These are phyloP conservation scores for Penicillium taxi DNA, from an alignment of 495 filamentous ascomycete genomes.

Conservation along the genomic window DNA sequence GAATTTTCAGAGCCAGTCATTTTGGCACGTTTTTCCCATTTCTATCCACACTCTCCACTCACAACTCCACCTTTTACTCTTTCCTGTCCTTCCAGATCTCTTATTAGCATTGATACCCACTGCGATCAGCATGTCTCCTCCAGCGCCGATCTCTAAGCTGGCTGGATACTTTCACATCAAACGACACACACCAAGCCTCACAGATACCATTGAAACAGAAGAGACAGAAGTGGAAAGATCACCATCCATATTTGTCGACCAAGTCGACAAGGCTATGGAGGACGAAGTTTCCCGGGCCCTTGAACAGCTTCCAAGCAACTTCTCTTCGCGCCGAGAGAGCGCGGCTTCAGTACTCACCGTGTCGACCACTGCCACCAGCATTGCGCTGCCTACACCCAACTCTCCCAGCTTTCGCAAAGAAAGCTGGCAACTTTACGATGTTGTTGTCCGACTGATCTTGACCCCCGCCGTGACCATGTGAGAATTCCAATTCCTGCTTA, in stretches of 20 bases:
- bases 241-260: background rate
- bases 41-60: conserved; percentile 12
- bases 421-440: conserved; percentile 29
- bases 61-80: background rate
- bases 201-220: too few relatives aligned
- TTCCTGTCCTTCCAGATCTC: background rate
- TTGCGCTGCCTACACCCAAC: conserved; percentile 29
- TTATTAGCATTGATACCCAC: background rate
- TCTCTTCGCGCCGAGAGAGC: conserved; percentile 27
- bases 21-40: conserved; percentile 25
- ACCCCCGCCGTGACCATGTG: conserved; percentile 36
- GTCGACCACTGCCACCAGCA: conserved; percentile 31
- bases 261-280: conserved; percentile 20
- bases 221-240: conserved; percentile 1
- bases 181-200: background rate
- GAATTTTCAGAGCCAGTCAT: conserved; percentile 27
- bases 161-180: conserved; percentile 1
- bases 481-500: background rate
- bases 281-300: conserved; percentile 17
- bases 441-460: conserved; percentile 30
- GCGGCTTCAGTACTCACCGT: conserved; percentile 33
- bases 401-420: conserved; percentile 29
- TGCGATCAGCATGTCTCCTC: background rate
- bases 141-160: conserved; percentile 13
- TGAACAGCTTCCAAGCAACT: conserved; percentile 34